Evolutionary conservation across 345 rosid genomes (phyloP).

Genomic region (Nasturtium officinale): DNA sequence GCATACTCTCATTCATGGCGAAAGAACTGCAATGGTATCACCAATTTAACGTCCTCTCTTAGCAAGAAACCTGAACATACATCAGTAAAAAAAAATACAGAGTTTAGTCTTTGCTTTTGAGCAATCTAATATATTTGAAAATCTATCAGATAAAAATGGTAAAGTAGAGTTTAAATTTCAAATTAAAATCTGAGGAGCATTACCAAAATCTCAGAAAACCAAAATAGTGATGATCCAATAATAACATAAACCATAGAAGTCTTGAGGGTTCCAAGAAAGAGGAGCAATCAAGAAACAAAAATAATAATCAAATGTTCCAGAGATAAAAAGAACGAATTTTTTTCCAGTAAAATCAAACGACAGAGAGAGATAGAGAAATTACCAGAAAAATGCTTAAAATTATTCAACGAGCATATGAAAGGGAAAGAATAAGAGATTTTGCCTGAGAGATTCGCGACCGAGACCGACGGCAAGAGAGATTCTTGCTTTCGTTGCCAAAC

Average conservation of each 20-base stretch:
- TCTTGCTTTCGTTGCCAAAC: slow-evolving; percentile 34
- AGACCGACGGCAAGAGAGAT: slow-evolving; percentile 31
- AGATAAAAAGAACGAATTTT: slow-evolving; percentile 3
- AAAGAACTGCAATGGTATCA: not conserved
- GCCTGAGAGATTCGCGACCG: slow-evolving; percentile 37
- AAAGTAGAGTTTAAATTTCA: not conserved
- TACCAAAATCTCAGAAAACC: not conserved
- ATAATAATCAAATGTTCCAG: not conserved
- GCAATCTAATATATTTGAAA: not conserved
- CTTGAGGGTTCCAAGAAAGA: not conserved
- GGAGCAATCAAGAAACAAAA: slow-evolving; percentile 2
- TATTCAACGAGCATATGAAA: slow-evolving; percentile 2
- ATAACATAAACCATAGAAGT: not conserved
- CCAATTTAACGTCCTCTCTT: not conserved
- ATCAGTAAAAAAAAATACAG: not conserved
- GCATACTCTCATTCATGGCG: slow-evolving; percentile 34
- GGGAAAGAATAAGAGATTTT: slow-evolving; percentile 7
- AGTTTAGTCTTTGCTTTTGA: not conserved
- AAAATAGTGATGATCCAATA: slow-evolving; percentile 17
- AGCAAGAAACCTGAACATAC: slow-evolving; percentile 28
- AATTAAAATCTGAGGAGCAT: not conserved
- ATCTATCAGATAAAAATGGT: not conserved
- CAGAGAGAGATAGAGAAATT: not conserved
- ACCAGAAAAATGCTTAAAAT: slow-evolving; percentile 3
- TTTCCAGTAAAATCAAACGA: not conserved